Conservation (phyloP, 2,329 filamentous ascomycete species). For the Ilyonectria robusta region DNA sequence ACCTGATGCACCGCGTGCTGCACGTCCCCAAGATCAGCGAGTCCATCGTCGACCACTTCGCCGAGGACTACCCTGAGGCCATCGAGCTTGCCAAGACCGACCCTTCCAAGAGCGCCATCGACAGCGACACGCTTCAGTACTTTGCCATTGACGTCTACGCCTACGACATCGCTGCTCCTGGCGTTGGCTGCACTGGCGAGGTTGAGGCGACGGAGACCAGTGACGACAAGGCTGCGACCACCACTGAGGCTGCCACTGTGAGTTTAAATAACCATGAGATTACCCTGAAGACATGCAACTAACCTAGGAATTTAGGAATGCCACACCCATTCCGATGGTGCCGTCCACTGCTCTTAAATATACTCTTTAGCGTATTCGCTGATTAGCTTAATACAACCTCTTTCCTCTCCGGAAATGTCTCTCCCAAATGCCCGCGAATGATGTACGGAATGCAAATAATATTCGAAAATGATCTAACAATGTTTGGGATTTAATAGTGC, state of each 20-base stretch:
- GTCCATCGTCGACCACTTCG: slow-evolving; percentile 72
- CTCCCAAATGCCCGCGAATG: neutral
- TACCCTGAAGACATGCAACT: slow-evolving; percentile 66
- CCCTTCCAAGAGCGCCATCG: slow-evolving; percentile 64
- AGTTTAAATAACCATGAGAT: slow-evolving; percentile 23
- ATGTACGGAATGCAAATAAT: neutral
- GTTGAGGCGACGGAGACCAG: slow-evolving; percentile 28
- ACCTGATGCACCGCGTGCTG: slow-evolving; percentile 76
- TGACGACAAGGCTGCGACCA: slow-evolving; percentile 35
- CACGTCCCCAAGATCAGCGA: slow-evolving; percentile 75
- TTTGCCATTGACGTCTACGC: slow-evolving; percentile 79
- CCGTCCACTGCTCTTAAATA: slow-evolving; percentile 50
- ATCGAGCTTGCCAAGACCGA: slow-evolving; percentile 65
- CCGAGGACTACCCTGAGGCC: slow-evolving; percentile 69
- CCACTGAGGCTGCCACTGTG: slow-evolving; percentile 59
- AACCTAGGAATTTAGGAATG: slow-evolving; percentile 67
- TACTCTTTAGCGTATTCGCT: neutral
- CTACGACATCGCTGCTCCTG: slow-evolving; percentile 74
- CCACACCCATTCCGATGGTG: slow-evolving; percentile 60
- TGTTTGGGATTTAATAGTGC: neutral
- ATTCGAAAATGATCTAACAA: neutral
- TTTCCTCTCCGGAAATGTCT: neutral
- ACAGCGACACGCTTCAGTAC: slow-evolving; percentile 76
- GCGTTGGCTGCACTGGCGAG: slow-evolving; percentile 72
- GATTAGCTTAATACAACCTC: neutral